phyloP scores from a whole-genome alignment of 1,284 basidiomycete species.

The Ganoderma sp. region DNA sequence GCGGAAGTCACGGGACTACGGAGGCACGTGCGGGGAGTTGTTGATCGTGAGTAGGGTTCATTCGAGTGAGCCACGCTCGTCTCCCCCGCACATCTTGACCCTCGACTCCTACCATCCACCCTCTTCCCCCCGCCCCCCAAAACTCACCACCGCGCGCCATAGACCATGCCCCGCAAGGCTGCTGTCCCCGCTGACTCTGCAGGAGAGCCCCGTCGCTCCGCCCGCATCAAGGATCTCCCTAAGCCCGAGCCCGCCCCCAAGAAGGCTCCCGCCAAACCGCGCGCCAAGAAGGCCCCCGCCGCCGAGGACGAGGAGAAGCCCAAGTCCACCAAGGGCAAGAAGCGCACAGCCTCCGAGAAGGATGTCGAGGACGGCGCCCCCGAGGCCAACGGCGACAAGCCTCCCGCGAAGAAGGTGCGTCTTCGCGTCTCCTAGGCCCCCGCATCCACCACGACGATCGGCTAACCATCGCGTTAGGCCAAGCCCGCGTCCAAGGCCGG shows the following conservation, averaged over 20 bases:
- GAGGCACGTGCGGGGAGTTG: slow-evolving; percentile 38
- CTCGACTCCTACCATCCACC: slow-evolving; percentile 32
- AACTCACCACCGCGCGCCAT: slow-evolving; percentile 20
- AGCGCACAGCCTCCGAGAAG: slow-evolving; percentile 51
- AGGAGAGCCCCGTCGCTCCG: slow-evolving; percentile 70
- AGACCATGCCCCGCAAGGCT: slow-evolving; percentile 72
- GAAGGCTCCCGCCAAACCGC: slow-evolving; percentile 66
- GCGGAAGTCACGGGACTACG: slow-evolving; percentile 36
- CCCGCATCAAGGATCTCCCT: slow-evolving; percentile 74
- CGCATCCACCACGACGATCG: neutral
- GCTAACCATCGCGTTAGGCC: slow-evolving; percentile 30
- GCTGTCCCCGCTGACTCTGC: slow-evolving; percentile 46
- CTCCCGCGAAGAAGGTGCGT: slow-evolving; percentile 45
- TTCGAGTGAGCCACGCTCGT: slow-evolving; percentile 31
- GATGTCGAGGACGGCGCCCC: slow-evolving; percentile 40
- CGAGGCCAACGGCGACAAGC: slow-evolving; percentile 39
- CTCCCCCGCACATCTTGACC: slow-evolving; percentile 32
- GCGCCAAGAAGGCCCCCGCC: slow-evolving; percentile 55
- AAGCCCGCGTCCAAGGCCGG: slow-evolving; percentile 37
- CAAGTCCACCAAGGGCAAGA: slow-evolving; percentile 61
- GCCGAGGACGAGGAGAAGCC: slow-evolving; percentile 51
- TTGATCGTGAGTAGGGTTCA: slow-evolving; percentile 43
- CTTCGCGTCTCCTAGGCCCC: slow-evolving; percentile 4
- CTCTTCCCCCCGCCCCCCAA: slow-evolving; percentile 23
- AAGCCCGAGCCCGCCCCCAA: slow-evolving; percentile 58